phyloP scores from a whole-genome alignment of 2,329 filamentous ascomycete genomes.

The Fusarium sp. region DNA sequence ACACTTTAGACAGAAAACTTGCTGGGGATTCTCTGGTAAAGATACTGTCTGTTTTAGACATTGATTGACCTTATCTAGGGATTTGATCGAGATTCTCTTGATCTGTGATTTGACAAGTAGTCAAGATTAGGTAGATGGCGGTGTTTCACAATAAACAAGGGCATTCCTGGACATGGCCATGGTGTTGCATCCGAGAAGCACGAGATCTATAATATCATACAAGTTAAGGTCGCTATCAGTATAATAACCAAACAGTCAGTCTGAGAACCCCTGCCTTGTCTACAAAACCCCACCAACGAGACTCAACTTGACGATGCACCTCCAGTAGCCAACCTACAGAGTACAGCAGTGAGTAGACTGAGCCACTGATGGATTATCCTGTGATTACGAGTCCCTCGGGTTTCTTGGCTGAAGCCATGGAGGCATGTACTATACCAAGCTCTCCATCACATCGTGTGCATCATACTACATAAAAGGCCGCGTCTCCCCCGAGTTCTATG shows the following conservation, averaged over 20 bases:
- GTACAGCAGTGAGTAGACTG: neutral
- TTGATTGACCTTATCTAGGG: neutral
- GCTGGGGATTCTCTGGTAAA: neutral
- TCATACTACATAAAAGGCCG: conserved; percentile 24
- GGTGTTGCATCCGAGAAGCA: neutral
- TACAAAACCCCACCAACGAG: neutral
- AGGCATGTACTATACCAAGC: neutral
- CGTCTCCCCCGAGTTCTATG: conserved; percentile 3
- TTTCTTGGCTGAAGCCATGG: neutral
- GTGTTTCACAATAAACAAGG: neutral
- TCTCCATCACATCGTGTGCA: conserved; percentile 10
- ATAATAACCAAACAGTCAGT: neutral
- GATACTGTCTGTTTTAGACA: neutral
- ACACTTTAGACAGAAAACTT: no score
- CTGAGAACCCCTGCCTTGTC: conserved; percentile 7
- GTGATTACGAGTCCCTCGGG: neutral
- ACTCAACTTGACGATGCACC: conserved; percentile 1
- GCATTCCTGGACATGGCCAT: neutral
- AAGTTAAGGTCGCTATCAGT: neutral
- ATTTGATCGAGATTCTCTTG: neutral
- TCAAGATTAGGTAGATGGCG: neutral
- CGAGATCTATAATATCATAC: neutral
- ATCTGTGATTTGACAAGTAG: neutral
- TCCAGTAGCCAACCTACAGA: neutral
- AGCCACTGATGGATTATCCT: neutral